These are phyloP conservation scores for Astrocystis sublimbata DNA, from an alignment of 495 filamentous ascomycete genomes.

Conservation along the genomic window DNA sequence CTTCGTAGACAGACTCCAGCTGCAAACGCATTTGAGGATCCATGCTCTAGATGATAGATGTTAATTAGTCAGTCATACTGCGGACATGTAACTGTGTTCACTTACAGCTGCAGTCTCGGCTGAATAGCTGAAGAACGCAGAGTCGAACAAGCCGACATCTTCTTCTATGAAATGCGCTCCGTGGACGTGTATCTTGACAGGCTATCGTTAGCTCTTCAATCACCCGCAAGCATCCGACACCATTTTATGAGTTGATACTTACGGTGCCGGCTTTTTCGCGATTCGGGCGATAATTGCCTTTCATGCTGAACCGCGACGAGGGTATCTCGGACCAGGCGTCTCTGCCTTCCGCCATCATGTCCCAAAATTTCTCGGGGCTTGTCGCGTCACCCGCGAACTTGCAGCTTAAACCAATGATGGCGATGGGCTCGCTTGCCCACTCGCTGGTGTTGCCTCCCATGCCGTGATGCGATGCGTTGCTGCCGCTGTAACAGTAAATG, in stretches of 20 bases:
- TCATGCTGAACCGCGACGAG: slow-evolving; percentile 56
- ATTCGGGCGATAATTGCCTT: slow-evolving; percentile 61
- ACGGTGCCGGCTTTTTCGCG: background rate
- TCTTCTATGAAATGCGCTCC: background rate
- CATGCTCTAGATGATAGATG: slow-evolving; percentile 38
- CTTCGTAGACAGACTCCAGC: slow-evolving; percentile 44
- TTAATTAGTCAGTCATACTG: background rate
- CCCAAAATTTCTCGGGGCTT: slow-evolving; percentile 51
- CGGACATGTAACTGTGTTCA: background rate
- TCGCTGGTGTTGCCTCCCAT: too few relatives aligned
- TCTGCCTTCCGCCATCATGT: slow-evolving; percentile 13
- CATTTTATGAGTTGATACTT: too few relatives aligned
- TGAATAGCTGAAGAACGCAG: slow-evolving; percentile 1
- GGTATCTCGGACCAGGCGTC: slow-evolving; percentile 42
- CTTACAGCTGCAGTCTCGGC: background rate
- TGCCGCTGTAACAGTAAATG: too few relatives aligned
- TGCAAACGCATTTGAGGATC: background rate
- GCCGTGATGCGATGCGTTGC: too few relatives aligned
- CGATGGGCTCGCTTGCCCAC: slow-evolving; percentile 18
- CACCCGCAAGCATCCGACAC: too few relatives aligned
- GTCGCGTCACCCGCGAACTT: slow-evolving; percentile 50
- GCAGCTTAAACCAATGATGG: slow-evolving; percentile 54
- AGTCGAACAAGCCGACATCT: background rate
- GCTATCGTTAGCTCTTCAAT: too few relatives aligned
- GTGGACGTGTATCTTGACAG: background rate